Percentiles rank a stretch among this genome's conserved stretches.
Conservation (phyloP, 371 early-diverging fungal species). For the Syncephalastrum sp. region DNA sequence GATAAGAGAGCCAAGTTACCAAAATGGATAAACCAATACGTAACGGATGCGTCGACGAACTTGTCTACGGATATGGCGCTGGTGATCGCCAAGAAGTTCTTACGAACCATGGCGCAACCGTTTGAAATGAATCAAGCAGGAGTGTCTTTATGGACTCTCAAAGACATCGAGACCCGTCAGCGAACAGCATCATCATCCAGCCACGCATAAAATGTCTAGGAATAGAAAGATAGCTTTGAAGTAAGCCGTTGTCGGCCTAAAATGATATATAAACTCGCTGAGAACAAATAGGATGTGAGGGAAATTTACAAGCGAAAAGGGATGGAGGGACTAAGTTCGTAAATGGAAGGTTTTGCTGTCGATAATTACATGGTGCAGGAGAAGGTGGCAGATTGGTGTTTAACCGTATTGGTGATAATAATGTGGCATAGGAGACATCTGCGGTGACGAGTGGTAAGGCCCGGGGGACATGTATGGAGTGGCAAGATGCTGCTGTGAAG, state of each 20-base stretch:
- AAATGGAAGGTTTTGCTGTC: too few species aligned
- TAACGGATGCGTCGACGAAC: slow-evolving; percentile 91
- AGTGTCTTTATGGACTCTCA: slow-evolving; percentile 60
- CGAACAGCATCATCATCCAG: slow-evolving; percentile 12
- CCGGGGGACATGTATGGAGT: not conserved
- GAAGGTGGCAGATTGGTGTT: too few species aligned
- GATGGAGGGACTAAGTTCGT: too few species aligned
- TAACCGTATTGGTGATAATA: too few species aligned
- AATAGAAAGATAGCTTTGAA: too few species aligned
- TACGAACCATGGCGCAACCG: slow-evolving; percentile 97
- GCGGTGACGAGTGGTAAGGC: slow-evolving; percentile 3
- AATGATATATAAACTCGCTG: too few species aligned
- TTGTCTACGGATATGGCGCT: slow-evolving; percentile 98
- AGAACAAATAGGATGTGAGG: too few species aligned
- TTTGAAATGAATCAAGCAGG: slow-evolving; percentile 72
- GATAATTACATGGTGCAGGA: too few species aligned
- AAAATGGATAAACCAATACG: slow-evolving; percentile 95
- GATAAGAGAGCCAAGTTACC: slow-evolving; percentile 98
- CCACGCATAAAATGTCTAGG: too few species aligned
- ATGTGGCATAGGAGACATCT: not conserved
- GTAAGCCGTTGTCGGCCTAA: too few species aligned
- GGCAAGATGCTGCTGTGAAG: slow-evolving; percentile 3
- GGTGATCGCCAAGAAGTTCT: slow-evolving; percentile 91
- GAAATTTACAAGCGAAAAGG: too few species aligned
- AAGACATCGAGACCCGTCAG: slow-evolving; percentile 59